Base-by-base conservation (phyloP, 2,329 filamentous ascomycete genomes). In the Byssoonygena ceratinophila region DNA sequence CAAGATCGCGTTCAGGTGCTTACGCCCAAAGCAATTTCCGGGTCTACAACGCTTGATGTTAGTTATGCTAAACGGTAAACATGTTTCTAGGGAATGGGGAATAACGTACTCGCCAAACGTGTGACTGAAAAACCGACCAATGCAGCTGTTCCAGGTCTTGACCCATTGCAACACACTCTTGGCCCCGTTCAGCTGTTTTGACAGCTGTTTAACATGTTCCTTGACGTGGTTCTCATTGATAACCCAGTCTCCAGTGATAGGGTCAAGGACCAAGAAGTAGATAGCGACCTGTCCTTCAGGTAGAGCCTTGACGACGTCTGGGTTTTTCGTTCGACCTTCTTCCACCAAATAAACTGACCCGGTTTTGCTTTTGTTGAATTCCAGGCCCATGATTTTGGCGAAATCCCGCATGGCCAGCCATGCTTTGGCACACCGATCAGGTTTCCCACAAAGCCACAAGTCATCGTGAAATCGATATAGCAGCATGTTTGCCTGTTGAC, bases 141-240 rank as follows among this genome's bases (percentile, higher is more conserved):
- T 71, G 58, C 76, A 78, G 40, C 68, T 75, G 58, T 79, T 79
- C 71, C 76, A 79, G 0, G 74, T 75, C 54, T 77, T 71, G 3
- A 79, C 71, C 70, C 74, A 79, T 14, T 71, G 68, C 46, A 80
- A 73, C 4, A 80, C 64, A 51, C 72, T 78, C 46, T 72, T 69
- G 29, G 71, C 73, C 4, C 63, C 61, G 1, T 62, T 57, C 0
- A 74, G 64, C 50, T 74, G 71, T 7, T 61, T 63, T n/a, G 61
- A 61, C 2, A 74, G 63, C 53, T 73, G 69, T 32, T 55, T 46
- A 44, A 71, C 63, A 50, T 74, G 71, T 22, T 65, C 58, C 25
- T 70, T 59, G 1, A 74, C 68, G 48, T 68, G 60, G 0, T 54
- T 37, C 12, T 67, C 60, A 47, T 74, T 68, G 37, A 74, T 69